Base-by-base conservation (phyloP, 345 rosid genomes). In the Mangifera indica region DNA sequence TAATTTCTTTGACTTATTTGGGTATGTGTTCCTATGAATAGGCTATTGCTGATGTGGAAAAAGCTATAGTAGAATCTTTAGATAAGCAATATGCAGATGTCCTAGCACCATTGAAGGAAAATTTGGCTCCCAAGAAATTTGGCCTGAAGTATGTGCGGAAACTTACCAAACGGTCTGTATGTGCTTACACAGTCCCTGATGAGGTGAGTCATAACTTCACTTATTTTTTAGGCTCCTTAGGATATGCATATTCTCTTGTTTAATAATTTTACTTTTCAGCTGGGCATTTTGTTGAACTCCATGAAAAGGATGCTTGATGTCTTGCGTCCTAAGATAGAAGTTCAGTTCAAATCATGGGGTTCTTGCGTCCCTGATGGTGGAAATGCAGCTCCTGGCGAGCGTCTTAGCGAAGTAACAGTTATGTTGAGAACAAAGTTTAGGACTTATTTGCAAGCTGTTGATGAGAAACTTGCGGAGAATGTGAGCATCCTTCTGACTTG, bases 21-120 rank as follows among this genome's bases (percentile, higher is more conserved):
- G 22, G 40, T 70, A 34, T 80, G 37, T 69, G 46, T 72, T 54
- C 73, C 52, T 57, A 53, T 9, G 34, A 44, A 67, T 74, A 95
- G 99, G 99, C 98, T 66, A 79, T 92, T 78, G 97, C 96, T 67
- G 99, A 95, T 85, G 85, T 95, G 21, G 99, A 95, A 84, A 95
- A 91, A 72, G 97, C 98, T 44, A 83, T 85, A 42, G 86, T 95
- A 71, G 98, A 95, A 79, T 89, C 99, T 79, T 79, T 95, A 84
- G 99, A 95, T 76, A 95, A 87, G 83, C 99, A 92, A 74, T 95
- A 92, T 78, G 92, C 96, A 25, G 98, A 91, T 83, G 92, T 95
- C 11, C 70, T 95, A 24, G 76, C 97, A 66, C 98, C 99, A 67
- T 76, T 95, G 77, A 95, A 91, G 88, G 98, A 91, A 77, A 95